These are phyloP conservation scores for Aspergillus novofumigatus DNA, from an alignment of 2,329 filamentous ascomycete species.

Conservation along the genomic window DNA sequence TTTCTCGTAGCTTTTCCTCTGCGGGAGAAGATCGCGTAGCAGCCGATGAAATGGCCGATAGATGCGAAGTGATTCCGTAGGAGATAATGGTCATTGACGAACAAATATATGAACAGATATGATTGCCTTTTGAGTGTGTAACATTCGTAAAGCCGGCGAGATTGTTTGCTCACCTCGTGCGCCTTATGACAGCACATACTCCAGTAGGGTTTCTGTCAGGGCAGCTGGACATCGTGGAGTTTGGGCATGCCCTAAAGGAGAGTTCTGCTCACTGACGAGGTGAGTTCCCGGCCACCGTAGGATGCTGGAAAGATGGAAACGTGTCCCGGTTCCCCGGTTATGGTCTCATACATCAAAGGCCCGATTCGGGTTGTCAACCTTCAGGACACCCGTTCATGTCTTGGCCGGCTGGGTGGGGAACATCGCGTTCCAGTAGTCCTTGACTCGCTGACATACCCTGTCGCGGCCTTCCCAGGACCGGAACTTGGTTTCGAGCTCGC, in stretches of 20 bases:
- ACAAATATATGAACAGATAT: neutral
- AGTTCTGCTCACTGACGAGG: neutral
- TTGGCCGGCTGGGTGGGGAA: constrained; percentile 15
- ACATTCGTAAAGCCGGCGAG: neutral
- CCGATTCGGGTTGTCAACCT: neutral
- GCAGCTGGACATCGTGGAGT: neutral
- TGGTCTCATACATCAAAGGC: neutral
- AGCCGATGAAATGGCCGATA: neutral
- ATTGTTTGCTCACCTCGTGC: neutral
- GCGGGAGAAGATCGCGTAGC: neutral
- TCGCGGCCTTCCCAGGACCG: constrained; percentile 29
- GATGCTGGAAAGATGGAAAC: neutral
- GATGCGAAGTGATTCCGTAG: neutral
- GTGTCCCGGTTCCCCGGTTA: neutral
- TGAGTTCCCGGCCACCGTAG: too few relatives aligned
- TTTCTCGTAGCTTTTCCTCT: neutral
- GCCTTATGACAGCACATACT: neutral
- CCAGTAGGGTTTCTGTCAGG: neutral
- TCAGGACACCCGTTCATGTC: neutral
- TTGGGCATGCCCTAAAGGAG: neutral
- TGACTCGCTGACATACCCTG: constrained; percentile 30
- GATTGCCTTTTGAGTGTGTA: neutral
- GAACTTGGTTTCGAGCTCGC: constrained; percentile 33
- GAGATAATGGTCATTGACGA: neutral
- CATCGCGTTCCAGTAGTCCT: constrained; percentile 33